Conservation (phyloP, 306 rosid species). For the Mimosa bimucronata region DNA sequence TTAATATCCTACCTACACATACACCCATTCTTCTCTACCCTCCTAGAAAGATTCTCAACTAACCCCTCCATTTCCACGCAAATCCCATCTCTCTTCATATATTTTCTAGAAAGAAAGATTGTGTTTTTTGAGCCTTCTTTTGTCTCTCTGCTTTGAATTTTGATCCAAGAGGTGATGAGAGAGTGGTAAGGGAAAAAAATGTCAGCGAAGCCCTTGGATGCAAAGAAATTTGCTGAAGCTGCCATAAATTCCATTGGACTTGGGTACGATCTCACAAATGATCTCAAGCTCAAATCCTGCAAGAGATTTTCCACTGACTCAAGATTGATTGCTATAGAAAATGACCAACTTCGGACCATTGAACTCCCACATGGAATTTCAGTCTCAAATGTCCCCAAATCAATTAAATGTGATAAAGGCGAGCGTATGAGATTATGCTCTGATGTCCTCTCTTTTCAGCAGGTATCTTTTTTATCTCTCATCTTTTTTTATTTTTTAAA, state of each 20-base stretch:
- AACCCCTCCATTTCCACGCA: neutral
- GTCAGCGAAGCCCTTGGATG: conserved; percentile 35
- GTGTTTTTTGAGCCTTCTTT: neutral
- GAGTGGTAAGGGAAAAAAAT: conserved; percentile 19
- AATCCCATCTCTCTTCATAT: neutral
- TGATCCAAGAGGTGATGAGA: conserved; percentile 18
- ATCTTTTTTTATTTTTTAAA: neutral
- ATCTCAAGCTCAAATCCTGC: conserved; percentile 57
- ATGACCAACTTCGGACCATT: conserved; percentile 45
- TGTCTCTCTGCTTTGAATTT: neutral
- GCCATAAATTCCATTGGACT: conserved; percentile 54
- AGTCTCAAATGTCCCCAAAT: conserved; percentile 70
- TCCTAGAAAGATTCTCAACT: neutral
- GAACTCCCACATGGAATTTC: conserved; percentile 67
- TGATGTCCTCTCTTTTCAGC: conserved; percentile 82
- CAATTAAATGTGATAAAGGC: conserved; percentile 85
- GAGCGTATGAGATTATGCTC: conserved; percentile 78
- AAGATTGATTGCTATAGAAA: conserved; percentile 54
- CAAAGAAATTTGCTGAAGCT: conserved; percentile 40
- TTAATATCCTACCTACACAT: neutral
- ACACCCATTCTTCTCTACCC: neutral
- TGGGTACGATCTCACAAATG: conserved; percentile 60
- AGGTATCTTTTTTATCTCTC: conserved; percentile 44
- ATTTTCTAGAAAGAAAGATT: neutral
- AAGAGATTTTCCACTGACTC: conserved; percentile 46